Conservation (phyloP, 345 rosid genomes). For the Camelina laxa region DNA sequence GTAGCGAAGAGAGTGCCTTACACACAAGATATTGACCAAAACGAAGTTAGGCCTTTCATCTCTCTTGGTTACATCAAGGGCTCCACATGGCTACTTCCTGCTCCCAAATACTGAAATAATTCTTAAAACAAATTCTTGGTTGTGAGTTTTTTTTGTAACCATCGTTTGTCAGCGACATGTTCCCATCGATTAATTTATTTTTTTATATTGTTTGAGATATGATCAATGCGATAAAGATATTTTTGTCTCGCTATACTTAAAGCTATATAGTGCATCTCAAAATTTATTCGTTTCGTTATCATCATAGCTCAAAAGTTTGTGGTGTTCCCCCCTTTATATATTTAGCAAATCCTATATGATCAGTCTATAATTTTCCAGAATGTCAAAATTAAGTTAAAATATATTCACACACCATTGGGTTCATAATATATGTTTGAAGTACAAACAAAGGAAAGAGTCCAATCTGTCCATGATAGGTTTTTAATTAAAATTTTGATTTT, state of each 20-base stretch:
- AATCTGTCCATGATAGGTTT: not conserved
- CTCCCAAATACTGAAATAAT: slow-evolving; percentile 36
- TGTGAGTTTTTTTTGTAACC: not conserved
- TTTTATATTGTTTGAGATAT: slow-evolving; percentile 12
- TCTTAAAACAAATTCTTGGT: not conserved
- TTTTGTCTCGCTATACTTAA: not conserved
- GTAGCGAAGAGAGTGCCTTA: slow-evolving; percentile 39
- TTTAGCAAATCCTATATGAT: not conserved
- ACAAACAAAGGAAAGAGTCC: slow-evolving; percentile 3
- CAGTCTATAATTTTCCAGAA: not conserved
- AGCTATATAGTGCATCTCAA: not conserved
- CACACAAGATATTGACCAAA: slow-evolving; percentile 45
- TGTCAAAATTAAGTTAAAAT: not conserved
- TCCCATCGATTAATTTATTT: not conserved
- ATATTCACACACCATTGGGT: not conserved
- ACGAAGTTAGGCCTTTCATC: slow-evolving; percentile 39
- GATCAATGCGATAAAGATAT: not conserved
- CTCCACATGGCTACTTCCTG: slow-evolving; percentile 45
- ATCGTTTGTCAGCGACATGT: slow-evolving; percentile 2
- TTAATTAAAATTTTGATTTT: not conserved
- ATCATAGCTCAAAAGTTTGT: not conserved
- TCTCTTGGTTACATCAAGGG: slow-evolving; percentile 46
- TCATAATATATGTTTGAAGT: slow-evolving; percentile 20
- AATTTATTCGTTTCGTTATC: not conserved
- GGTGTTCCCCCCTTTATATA: not conserved